Evolutionary conservation across 2,329 filamentous ascomycete genomes (phyloP).

Genomic region (Paraconiothyrium brasiliense): DNA sequence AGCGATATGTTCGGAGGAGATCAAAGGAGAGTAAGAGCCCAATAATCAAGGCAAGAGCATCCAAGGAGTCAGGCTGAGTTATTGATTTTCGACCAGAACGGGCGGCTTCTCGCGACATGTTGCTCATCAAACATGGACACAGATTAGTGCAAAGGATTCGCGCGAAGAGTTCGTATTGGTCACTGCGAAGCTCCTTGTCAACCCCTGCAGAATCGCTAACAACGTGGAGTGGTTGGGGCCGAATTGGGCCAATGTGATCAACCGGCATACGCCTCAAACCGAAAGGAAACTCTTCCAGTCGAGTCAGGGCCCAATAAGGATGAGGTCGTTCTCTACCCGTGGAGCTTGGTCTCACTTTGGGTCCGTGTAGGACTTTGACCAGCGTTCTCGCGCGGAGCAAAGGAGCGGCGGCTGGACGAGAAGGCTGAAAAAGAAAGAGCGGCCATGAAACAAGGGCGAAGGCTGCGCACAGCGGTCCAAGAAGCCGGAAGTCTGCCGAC

Average conservation of each 20-base stretch:
- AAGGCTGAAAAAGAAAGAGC: neutral
- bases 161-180: constrained; percentile 3
- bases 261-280: constrained; percentile 7
- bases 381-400: neutral
- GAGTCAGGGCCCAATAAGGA: neutral
- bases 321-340: neutral
- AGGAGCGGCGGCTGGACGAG: neutral
- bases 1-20: neutral
- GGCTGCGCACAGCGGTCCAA: neutral
- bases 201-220: constrained; percentile 11
- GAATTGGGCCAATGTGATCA: neutral
- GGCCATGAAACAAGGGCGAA: neutral
- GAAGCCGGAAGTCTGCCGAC: neutral
- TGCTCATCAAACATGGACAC: neutral
- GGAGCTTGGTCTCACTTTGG: neutral
- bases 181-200: neutral
- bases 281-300: neutral
- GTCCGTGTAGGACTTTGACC: neutral
- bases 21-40: neutral
- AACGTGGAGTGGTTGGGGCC: constrained; percentile 4
- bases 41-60: neutral
- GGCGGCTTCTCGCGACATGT: neutral
- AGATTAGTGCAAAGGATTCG: neutral
- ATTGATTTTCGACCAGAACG: neutral
- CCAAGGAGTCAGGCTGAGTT: neutral